phyloP scores from a whole-genome alignment of 306 rosid species.

The Quillaja saponaria region DNA sequence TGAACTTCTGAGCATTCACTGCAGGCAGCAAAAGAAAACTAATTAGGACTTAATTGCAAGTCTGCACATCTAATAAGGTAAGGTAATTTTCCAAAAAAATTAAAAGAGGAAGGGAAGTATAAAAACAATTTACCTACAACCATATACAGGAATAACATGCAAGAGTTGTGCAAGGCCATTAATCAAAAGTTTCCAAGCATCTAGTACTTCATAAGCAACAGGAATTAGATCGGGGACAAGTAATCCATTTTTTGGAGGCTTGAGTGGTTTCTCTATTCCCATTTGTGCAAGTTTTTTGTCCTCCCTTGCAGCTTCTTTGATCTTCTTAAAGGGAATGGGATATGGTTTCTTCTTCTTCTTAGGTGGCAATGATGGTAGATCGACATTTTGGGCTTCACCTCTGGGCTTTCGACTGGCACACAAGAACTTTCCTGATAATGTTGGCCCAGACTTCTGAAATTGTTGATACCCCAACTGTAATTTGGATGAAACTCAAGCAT shows the following conservation, averaged over 20 bases:
- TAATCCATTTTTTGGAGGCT: slow-evolving; percentile 83
- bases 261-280: slow-evolving; percentile 87
- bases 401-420: slow-evolving; percentile 50
- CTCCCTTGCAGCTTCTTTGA: slow-evolving; percentile 58
- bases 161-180: slow-evolving; percentile 74
- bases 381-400: slow-evolving; percentile 68
- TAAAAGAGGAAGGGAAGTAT: neutral
- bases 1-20: slow-evolving; percentile 97
- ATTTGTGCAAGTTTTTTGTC: slow-evolving; percentile 68
- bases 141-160: slow-evolving; percentile 77
- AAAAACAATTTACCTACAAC: slow-evolving; percentile 68
- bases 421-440: slow-evolving; percentile 31
- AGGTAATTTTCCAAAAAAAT: slow-evolving; percentile 15
- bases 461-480: slow-evolving; percentile 55
- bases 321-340: slow-evolving; percentile 75
- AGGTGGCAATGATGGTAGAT: slow-evolving; percentile 67
- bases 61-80: neutral
- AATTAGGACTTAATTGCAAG: slow-evolving; percentile 1
- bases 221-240: slow-evolving; percentile 79
- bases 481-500: slow-evolving; percentile 22
- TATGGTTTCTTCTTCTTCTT: slow-evolving; percentile 88
- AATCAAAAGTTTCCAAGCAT: slow-evolving; percentile 87
- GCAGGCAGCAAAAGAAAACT: slow-evolving; percentile 41
- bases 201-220: slow-evolving; percentile 74
- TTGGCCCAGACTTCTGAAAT: slow-evolving; percentile 35